Evolutionary conservation across 2,329 filamentous ascomycete genomes (phyloP).

Genomic region (Botrytis porri): DNA sequence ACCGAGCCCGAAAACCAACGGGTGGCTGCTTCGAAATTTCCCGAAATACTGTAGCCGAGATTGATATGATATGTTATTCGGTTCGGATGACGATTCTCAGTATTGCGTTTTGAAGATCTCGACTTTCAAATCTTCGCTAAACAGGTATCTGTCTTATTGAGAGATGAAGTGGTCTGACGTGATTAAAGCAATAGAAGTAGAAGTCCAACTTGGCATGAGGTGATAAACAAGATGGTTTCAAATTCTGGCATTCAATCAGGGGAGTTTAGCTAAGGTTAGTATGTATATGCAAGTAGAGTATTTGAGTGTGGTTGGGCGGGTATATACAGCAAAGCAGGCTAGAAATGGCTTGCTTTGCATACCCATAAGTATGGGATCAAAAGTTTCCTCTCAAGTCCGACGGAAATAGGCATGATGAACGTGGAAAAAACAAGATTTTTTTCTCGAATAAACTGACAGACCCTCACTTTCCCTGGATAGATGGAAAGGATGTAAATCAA

Average conservation of each 20-base stretch:
- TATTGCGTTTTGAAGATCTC: background rate
- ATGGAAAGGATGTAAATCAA: background rate
- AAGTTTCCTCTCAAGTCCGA: slow-evolving; percentile 13
- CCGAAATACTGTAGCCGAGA: slow-evolving; percentile 9
- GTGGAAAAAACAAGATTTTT: slow-evolving; percentile 3
- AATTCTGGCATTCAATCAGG: background rate
- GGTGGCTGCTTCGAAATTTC: slow-evolving; percentile 14
- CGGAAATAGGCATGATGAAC: slow-evolving; percentile 17
- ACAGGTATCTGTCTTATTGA: background rate
- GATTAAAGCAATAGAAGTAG: background rate
- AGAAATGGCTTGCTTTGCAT: slow-evolving; percentile 11
- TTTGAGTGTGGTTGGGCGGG: background rate
- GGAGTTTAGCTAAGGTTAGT: background rate
- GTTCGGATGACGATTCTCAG: background rate
- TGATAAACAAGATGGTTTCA: slow-evolving; percentile 3
- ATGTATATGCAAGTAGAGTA: slow-evolving; percentile 3
- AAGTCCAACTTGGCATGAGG: background rate
- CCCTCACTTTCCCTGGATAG: background rate
- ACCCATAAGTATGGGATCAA: background rate
- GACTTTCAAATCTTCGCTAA: background rate
- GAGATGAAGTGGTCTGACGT: background rate
- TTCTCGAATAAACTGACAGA: background rate
- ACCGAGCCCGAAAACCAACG: slow-evolving; percentile 3
- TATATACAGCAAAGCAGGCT: slow-evolving; percentile 9
- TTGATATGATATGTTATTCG: background rate